Evolutionary conservation across 371 early-diverging fungal genomes (phyloP).

Genomic region (Mucor irregularis): DNA sequence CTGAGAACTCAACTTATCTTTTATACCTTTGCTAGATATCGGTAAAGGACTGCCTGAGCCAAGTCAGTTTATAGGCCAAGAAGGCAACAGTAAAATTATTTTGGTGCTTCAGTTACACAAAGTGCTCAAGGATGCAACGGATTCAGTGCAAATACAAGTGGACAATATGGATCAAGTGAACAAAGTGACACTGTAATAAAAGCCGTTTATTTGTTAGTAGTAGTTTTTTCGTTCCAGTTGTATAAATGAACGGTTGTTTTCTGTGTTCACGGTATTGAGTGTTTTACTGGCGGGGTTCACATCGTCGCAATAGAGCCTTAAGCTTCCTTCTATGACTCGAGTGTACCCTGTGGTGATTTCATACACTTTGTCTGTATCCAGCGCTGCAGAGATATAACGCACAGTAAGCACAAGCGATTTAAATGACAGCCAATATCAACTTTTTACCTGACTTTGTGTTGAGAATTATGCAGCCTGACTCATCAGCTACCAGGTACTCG

Average conservation of each 20-base stretch:
- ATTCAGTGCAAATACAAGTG: conserved; percentile 30
- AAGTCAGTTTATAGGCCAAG: conserved; percentile 41
- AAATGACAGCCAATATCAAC: no score
- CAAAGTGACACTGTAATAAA: conserved; percentile 31
- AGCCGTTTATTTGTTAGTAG: neutral
- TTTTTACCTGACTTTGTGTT: conserved; percentile 26
- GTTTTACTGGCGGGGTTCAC: neutral
- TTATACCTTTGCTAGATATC: conserved; percentile 25
- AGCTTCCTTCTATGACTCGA: conserved; percentile 19
- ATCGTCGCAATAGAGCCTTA: conserved; percentile 18
- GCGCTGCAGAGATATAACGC: neutral
- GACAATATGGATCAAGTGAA: conserved; percentile 34
- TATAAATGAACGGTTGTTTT: conserved; percentile 22
- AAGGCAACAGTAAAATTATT: conserved; percentile 43
- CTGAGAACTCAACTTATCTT: neutral
- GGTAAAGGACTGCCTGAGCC: conserved; percentile 39
- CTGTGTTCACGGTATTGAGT: neutral
- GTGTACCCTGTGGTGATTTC: conserved; percentile 24
- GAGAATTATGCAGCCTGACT: conserved; percentile 26
- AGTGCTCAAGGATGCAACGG: conserved; percentile 33
- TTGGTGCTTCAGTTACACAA: conserved; percentile 43
- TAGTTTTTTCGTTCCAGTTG: conserved; percentile 10
- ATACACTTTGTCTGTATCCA: conserved; percentile 2
- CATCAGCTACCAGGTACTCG: conserved; percentile 32
- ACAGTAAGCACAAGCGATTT: neutral